phyloP scores from a whole-genome alignment of 2,329 filamentous ascomycete species.

The Alternaria sp. region DNA sequence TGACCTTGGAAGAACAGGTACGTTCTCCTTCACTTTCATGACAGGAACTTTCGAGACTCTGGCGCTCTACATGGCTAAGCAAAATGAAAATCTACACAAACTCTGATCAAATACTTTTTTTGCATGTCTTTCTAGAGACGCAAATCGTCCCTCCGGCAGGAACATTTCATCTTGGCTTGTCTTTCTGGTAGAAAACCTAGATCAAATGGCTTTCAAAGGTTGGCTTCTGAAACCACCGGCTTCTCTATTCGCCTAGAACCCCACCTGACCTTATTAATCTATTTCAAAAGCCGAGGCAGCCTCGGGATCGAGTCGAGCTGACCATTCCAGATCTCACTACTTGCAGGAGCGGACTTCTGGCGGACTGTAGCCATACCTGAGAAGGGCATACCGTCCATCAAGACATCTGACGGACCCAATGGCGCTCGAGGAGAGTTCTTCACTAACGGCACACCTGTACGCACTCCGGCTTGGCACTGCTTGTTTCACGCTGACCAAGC shows the following conservation, averaged over 20 bases:
- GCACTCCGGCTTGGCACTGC: slow-evolving; percentile 30
- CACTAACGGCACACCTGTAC: slow-evolving; percentile 58
- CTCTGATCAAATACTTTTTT: neutral
- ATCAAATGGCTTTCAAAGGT: slow-evolving; percentile 6
- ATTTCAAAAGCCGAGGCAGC: slow-evolving; percentile 17
- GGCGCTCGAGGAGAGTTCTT: slow-evolving; percentile 75
- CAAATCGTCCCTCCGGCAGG: neutral
- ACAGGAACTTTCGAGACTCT: slow-evolving; percentile 16
- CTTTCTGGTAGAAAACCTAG: slow-evolving; percentile 1
- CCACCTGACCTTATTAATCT: slow-evolving; percentile 21
- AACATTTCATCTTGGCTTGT: neutral
- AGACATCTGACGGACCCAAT: slow-evolving; percentile 74
- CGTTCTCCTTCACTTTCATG: slow-evolving; percentile 25
- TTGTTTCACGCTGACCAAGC: slow-evolving; percentile 27
- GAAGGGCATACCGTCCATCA: slow-evolving; percentile 69
- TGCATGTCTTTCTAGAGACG: neutral
- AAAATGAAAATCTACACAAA: neutral
- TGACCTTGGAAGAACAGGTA: slow-evolving; percentile 53
- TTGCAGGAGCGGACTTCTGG: slow-evolving; percentile 71
- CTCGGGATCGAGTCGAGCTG: slow-evolving; percentile 28
- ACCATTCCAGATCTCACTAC: slow-evolving; percentile 48
- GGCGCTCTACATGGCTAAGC: neutral
- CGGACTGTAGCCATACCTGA: slow-evolving; percentile 69
- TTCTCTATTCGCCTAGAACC: slow-evolving; percentile 13
- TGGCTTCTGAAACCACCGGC: slow-evolving; percentile 6